phyloP scores from a whole-genome alignment of 139 green algal genomes.

The Astrephomene gubernaculifera region DNA sequence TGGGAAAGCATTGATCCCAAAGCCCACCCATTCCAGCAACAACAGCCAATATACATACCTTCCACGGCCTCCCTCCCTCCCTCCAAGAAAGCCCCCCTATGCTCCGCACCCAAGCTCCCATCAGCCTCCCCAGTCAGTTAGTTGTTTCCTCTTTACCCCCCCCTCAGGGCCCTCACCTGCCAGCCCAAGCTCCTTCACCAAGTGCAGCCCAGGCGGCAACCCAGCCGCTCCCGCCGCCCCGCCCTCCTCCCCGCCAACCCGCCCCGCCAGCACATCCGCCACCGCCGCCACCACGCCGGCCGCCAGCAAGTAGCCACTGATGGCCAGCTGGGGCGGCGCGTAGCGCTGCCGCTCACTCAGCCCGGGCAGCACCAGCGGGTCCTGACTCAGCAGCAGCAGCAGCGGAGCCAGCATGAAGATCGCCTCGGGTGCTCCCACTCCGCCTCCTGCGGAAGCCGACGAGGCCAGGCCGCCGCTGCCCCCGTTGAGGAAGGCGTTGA shows the following conservation, averaged over 20 bases:
- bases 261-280: neutral
- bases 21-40: neutral
- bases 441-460: too few relatives aligned
- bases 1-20: too few relatives aligned
- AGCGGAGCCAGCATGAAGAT: conserved; percentile 83
- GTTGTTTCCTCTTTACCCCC: neutral
- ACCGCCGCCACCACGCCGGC: neutral
- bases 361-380: conserved; percentile 75
- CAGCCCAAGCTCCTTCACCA: conserved; percentile 21
- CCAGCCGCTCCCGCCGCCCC: neutral
- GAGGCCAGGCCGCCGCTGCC: too few relatives aligned
- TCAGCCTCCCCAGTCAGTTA: neutral
- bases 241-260: too few relatives aligned
- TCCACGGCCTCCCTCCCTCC: neutral
- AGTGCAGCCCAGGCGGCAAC: conserved; percentile 9
- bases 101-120: neutral
- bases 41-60: neutral
- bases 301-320: conserved; percentile 54
- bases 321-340: conserved; percentile 65
- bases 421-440: conserved; percentile 52
- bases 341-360: conserved; percentile 80
- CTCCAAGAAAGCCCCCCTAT: conserved; percentile 1
- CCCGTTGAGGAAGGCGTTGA: conserved; percentile 71
- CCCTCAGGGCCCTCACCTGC: neutral
- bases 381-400: conserved; percentile 86